phyloP scores from a whole-genome alignment of 2,329 filamentous ascomycete species.

The Fusarium albosuccineum region DNA sequence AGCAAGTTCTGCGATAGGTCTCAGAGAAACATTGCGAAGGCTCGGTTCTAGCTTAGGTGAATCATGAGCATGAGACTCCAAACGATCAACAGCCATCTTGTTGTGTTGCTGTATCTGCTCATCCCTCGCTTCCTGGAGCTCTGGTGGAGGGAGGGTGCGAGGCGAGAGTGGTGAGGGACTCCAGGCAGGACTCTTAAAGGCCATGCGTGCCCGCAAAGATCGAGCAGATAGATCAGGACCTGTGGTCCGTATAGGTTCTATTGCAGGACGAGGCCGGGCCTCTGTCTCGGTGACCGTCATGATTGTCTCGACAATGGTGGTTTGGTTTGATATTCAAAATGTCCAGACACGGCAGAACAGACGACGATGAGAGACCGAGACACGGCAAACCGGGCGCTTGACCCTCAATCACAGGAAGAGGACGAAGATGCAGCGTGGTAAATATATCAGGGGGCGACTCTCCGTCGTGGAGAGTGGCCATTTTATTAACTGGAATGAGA shows the following conservation, averaged over 20 bases:
- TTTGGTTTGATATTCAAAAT: slow-evolving; percentile 14
- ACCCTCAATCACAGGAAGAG: not conserved
- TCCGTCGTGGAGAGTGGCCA: slow-evolving; percentile 11
- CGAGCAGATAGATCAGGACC: slow-evolving; percentile 27
- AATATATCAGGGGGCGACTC: slow-evolving; percentile 3
- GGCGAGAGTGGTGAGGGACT: slow-evolving; percentile 40
- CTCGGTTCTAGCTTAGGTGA: slow-evolving; percentile 17
- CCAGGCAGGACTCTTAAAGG: slow-evolving; percentile 42
- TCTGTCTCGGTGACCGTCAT: slow-evolving; percentile 38
- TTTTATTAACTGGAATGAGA: slow-evolving; percentile 41
- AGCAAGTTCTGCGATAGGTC: slow-evolving; percentile 31
- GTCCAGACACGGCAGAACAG: not conserved
- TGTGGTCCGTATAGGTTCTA: slow-evolving; percentile 43
- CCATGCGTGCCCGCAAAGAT: slow-evolving; percentile 21
- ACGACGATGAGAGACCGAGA: slow-evolving; percentile 5
- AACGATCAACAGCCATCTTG: slow-evolving; percentile 30
- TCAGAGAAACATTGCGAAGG: slow-evolving; percentile 28
- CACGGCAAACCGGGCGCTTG: not conserved
- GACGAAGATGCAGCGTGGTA: not conserved
- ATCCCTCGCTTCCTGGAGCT: slow-evolving; percentile 35
- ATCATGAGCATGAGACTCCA: slow-evolving; percentile 23
- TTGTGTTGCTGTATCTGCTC: slow-evolving; percentile 34
- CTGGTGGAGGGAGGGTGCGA: slow-evolving; percentile 29
- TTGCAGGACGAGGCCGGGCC: slow-evolving; percentile 33
- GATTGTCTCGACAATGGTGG: slow-evolving; percentile 2